These are phyloP conservation scores for Solanum gandarillasii DNA, from an alignment of 257 asterid species.

Conservation along the genomic window DNA sequence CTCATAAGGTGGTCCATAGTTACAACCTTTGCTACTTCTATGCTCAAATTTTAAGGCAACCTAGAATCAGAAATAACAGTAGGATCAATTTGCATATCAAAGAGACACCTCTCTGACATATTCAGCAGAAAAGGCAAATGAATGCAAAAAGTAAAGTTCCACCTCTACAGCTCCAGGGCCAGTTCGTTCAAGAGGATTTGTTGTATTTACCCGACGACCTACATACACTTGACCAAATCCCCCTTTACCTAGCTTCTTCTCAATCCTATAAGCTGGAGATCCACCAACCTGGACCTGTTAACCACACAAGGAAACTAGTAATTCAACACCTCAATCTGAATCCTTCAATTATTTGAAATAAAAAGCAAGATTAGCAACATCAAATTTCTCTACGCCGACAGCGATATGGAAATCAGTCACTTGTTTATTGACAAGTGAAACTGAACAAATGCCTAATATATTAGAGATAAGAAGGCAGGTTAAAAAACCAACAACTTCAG, in stretches of 20 bases:
- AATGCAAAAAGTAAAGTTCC: neutral
- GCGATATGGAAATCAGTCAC: neutral
- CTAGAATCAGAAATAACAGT: neutral
- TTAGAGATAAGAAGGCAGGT: neutral
- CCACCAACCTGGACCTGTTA: constrained; percentile 31
- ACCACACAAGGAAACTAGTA: constrained; percentile 3
- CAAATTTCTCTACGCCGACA: neutral
- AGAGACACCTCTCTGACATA: neutral
- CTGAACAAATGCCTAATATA: neutral
- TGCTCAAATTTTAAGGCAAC: constrained; percentile 52
- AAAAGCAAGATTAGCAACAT: neutral
- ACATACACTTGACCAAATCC: constrained; percentile 81
- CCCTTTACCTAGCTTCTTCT: constrained; percentile 64
- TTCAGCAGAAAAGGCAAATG: neutral
- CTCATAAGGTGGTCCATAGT: constrained; percentile 38
- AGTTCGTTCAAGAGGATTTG: constrained; percentile 18
- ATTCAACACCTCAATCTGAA: neutral
- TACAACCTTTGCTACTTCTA: constrained; percentile 34
- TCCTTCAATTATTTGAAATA: neutral
- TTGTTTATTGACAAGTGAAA: neutral
- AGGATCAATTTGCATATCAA: neutral
- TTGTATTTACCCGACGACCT: constrained; percentile 56
- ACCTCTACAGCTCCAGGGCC: constrained; percentile 69
- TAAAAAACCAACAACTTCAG: neutral
- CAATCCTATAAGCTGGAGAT: constrained; percentile 49